A percentile compares a stretch with the other conserved stretches of the same genome.
These are phyloP conservation scores for Podila verticillata DNA, from an alignment of 192 early-diverging fungal genomes.

Conservation along the genomic window DNA sequence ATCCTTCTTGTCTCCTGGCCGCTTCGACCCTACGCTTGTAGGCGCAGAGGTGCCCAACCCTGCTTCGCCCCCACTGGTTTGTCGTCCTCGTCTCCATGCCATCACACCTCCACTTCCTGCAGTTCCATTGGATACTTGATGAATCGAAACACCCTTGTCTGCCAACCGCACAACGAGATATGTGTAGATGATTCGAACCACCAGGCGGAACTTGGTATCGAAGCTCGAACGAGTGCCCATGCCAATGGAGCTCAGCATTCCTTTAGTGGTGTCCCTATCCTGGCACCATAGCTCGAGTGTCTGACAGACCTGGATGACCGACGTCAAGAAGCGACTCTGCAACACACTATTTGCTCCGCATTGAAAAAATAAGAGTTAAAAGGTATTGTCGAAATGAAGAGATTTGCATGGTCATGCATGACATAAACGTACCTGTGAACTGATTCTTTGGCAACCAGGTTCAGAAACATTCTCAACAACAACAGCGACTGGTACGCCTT, in stretches of 20 bases:
- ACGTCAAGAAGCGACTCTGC: constrained; percentile 41
- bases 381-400: neutral
- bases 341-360: constrained; percentile 11
- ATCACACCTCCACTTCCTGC: constrained; percentile 12
- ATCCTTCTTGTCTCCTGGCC: constrained; percentile 7
- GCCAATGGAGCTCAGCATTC: constrained; percentile 35
- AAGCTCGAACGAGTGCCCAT: constrained; percentile 38
- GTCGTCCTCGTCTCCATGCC: constrained; percentile 31
- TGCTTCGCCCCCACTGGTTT: neutral
- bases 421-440: constrained; percentile 27
- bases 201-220: constrained; percentile 36
- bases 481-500: constrained; percentile 42
- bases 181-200: constrained; percentile 38
- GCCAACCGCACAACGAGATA: constrained; percentile 33
- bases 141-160: constrained; percentile 39
- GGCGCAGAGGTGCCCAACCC: neutral
- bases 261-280: constrained; percentile 35
- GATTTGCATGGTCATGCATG: neutral
- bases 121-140: constrained; percentile 3
- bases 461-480: constrained; percentile 41
- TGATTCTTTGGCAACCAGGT: constrained; percentile 44
- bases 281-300: constrained; percentile 33
- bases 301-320: constrained; percentile 38
- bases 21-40: neutral
- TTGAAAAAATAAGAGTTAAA: neutral